Evolutionary conservation across 2,329 filamentous ascomycete genomes (phyloP), one percentile per base, ranked within the genome.

Genomic region (Furcasterigmium furcatum): DNA sequence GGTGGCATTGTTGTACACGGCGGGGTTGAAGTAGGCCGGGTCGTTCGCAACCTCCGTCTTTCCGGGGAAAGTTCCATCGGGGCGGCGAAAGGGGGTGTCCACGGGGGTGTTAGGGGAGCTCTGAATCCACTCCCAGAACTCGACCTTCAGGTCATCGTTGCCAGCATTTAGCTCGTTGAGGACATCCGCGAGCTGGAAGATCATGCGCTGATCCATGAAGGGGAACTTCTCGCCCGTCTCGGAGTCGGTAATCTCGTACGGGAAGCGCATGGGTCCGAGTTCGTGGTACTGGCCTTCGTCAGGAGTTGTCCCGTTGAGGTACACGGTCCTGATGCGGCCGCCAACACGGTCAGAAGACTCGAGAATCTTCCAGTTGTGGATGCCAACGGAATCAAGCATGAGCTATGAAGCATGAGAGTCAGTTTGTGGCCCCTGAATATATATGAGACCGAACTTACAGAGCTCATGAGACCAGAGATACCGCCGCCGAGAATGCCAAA

Each of bases 261-360:
- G 69, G 42, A 72, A 67, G 3, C 70, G 63, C 70, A 72, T 72
- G 1, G 69, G 68, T 0, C 70, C 70, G 60, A 73, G 68, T 46
- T 73, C 58, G 36, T 55, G 55, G 39, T 52, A 58, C 63, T 14
- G 65, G 55, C 35, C 46, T 19, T 61, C 58, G 8, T 54, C 44
- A 1, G 52, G 53, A 0, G 25, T 43, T 0, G 65, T 65, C 35
- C 62, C 58, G 47, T 69, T 70, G 4, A 74, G 56, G 43, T 71
- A 73, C 2, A 59, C 56, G 1, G 71, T 73, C 39, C 64, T 64
- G 22, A 74, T 66, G 4, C 71, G 65, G 2, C 71, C 71, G 1
- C 71, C 71, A 2, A 72, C 46, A 4, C 68, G 58, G 2, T 64
- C 54, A 0, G 64, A 64, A 0, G 71, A 68, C 50, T 74, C 71